Evolutionary conservation across 2,329 filamentous ascomycete genomes (phyloP).

Genomic region (Aspergillus texensis): DNA sequence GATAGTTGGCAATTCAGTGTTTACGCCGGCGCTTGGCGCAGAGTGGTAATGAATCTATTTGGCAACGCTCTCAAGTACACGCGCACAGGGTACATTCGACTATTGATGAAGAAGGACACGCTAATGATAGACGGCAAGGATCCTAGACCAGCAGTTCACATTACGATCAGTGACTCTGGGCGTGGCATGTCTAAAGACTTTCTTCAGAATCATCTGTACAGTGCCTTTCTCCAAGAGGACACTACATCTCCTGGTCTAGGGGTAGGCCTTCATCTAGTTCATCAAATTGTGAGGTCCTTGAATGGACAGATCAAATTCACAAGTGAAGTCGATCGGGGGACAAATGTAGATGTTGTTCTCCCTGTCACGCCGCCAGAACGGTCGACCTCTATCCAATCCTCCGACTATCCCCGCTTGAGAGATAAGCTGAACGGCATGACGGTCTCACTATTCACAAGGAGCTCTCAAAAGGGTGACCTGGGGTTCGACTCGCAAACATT

Average conservation of each 20-base stretch:
- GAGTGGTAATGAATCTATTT: conserved; percentile 16
- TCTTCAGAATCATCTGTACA: conserved; percentile 46
- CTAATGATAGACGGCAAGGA: background rate
- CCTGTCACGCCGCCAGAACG: conserved; percentile 14
- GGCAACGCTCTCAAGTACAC: conserved; percentile 18
- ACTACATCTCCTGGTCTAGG: conserved; percentile 58
- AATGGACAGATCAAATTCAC: conserved; percentile 26
- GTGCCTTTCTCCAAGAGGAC: conserved; percentile 63
- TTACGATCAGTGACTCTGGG: conserved; percentile 30
- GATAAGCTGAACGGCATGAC: conserved; percentile 17
- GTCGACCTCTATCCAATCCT: background rate
- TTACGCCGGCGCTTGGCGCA: conserved; percentile 13
- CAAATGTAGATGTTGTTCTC: conserved; percentile 22
- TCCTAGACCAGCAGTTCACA: conserved; percentile 13
- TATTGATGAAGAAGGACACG: conserved; percentile 20
- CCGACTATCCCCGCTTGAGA: conserved; percentile 7
- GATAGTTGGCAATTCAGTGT: conserved; percentile 9
- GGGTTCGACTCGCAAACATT: conserved; percentile 17
- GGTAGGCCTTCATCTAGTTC: conserved; percentile 62
- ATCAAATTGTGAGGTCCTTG: conserved; percentile 35
- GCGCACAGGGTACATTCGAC: conserved; percentile 11
- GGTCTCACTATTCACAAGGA: conserved; percentile 22
- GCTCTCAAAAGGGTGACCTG: conserved; percentile 12
- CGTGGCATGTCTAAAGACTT: conserved; percentile 33
- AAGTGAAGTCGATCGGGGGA: conserved; percentile 28